Evolutionary conservation across 176 grass and related monocot species (phyloP), one percentile per base, ranked within the genome.

Genomic region (Eleusine coracana): DNA sequence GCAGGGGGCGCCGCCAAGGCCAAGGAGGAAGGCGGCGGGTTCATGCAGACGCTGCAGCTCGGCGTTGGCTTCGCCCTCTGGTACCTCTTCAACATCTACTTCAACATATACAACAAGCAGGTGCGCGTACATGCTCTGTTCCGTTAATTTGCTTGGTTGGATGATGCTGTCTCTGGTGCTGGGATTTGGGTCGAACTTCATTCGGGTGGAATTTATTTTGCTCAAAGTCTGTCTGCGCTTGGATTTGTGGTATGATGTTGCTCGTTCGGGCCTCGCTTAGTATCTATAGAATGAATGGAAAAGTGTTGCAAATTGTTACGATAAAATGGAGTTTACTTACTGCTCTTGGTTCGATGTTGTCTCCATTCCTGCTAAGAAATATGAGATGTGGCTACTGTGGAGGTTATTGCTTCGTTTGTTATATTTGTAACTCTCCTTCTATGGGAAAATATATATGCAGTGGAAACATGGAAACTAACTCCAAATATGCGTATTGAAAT

Each of bases 71-170:
- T 96, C 68, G 88, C 65, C 15, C 83, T 96, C 27, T 96, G 94
- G 94, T 96, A 96, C 67, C 83, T 93, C 29, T 91, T 93, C 86
- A 91, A 96, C 86, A 91, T 96, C 88, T 91, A 87, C 80, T 93
- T 96, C 88, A 96, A 96, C 86, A 93, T 96, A 73, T 91, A 91
- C 77, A 91, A 91, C 88, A 96, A 96, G 74, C 88, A 93, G 91
- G 94, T 96, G 7, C 54, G 17, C 39, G 10, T 27, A 14, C 3
- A 12, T 56, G 52, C 52, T 56, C 5, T 10, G 14, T 73, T 31
- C 48, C 46, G 71, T n/a, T 34, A 34, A 34, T 34, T 56, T 56
- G 18, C 52, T 56, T 56, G 52, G 16, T 56, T 21, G 18, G 52
- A 7, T 56, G 52, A 21, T 56, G 52, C 18, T 56, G 17, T 55